phyloP scores from a whole-genome alignment of 805 yeast species.

The Priceomyces haplophilus region DNA sequence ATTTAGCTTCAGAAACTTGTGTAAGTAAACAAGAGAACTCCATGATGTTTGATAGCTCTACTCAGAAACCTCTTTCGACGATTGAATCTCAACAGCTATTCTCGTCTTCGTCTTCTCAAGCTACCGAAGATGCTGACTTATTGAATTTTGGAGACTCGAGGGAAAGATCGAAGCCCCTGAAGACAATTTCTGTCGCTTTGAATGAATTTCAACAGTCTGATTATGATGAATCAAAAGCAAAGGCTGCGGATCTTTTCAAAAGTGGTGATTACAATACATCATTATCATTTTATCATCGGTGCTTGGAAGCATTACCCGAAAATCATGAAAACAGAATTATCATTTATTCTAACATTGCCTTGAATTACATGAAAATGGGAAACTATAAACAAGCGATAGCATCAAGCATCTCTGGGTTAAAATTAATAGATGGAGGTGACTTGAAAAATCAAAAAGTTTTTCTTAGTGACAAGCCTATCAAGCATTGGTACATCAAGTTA shows the following conservation, averaged over 20 bases:
- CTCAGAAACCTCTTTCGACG: background rate
- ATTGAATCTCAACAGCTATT: constrained; percentile 1
- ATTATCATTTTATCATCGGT: constrained; percentile 52
- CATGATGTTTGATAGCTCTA: background rate
- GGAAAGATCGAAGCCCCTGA: constrained; percentile 16
- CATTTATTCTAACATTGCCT: constrained; percentile 67
- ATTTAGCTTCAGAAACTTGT: background rate
- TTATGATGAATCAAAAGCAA: constrained; percentile 47
- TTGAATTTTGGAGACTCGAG: constrained; percentile 19
- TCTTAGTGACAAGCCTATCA: constrained; percentile 50
- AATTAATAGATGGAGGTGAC: constrained; percentile 26
- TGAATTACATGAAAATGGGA: constrained; percentile 64
- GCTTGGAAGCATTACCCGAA: constrained; percentile 51
- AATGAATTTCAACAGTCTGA: constrained; percentile 40
- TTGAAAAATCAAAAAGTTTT: constrained; percentile 25
- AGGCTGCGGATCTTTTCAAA: constrained; percentile 63
- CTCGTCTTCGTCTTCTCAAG: background rate
- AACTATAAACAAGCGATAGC: constrained; percentile 53
- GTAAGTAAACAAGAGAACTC: background rate
- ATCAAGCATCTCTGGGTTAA: constrained; percentile 48
- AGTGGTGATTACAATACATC: constrained; percentile 83
- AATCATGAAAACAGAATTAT: constrained; percentile 65
- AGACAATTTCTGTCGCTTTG: constrained; percentile 17
- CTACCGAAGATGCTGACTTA: constrained; percentile 21
- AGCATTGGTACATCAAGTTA: constrained; percentile 73